A percentile compares a stretch with the other conserved stretches of the same genome.
Conservation (phyloP, 768 basidiomycete genomes). For the Podaxis sp. region DNA sequence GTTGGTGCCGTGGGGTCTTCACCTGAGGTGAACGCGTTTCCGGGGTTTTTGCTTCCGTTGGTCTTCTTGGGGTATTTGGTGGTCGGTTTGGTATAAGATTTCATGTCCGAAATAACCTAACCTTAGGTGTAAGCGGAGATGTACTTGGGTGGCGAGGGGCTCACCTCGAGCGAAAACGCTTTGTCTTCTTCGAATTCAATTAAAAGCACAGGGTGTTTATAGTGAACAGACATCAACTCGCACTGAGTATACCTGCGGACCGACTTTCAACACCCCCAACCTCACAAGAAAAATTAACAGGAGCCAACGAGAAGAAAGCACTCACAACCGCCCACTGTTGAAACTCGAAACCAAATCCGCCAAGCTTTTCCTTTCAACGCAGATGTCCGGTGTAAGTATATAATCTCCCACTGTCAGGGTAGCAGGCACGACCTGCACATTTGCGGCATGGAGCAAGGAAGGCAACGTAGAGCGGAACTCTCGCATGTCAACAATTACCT, state of each 20-base stretch:
- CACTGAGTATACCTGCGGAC: slow-evolving; percentile 85
- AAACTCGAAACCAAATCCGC: slow-evolving; percentile 92
- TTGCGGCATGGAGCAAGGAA: slow-evolving; percentile 80
- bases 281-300: background rate
- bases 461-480: slow-evolving; percentile 94
- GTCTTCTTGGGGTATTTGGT: slow-evolving; percentile 56
- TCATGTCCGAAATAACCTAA: slow-evolving; percentile 54
- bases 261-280: background rate
- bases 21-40: background rate
- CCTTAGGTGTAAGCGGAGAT: background rate
- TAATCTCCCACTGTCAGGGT: slow-evolving; percentile 97
- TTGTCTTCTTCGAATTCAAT: slow-evolving; percentile 99
- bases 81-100: slow-evolving; percentile 59
- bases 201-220: slow-evolving; percentile 87
- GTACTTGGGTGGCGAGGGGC: background rate
- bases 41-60: slow-evolving; percentile 19
- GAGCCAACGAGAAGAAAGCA: slow-evolving; percentile 11
- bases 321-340: slow-evolving; percentile 89
- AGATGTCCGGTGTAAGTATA: slow-evolving; percentile 91
- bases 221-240: slow-evolving; percentile 94
- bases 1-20: slow-evolving; percentile 14
- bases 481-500: slow-evolving; percentile 96
- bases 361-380: slow-evolving; percentile 93
- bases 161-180: slow-evolving; percentile 77
- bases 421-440: slow-evolving; percentile 78